phyloP scores from a whole-genome alignment of 208 protist genomes.

The Leishmania lainsoni region DNA sequence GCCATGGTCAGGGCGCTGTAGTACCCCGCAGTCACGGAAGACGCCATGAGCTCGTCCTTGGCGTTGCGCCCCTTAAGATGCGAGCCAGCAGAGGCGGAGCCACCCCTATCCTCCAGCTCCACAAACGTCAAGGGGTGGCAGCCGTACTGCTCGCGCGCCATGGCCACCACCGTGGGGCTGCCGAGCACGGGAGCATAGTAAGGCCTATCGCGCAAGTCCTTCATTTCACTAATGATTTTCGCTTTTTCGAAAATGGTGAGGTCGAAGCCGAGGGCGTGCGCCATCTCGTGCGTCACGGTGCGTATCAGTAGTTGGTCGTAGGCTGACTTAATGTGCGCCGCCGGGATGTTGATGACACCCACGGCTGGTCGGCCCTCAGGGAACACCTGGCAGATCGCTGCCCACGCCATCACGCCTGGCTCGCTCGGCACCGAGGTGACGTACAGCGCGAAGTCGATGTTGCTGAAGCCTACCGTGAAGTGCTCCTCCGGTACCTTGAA shows the following conservation, averaged over 20 bases:
- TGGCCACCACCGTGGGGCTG: conserved; percentile 33
- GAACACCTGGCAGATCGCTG: conserved; percentile 40
- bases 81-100: conserved; percentile 25
- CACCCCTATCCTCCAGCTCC: conserved; percentile 71
- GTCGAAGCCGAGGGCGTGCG: conserved; percentile 83
- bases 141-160: conserved; percentile 74
- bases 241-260: conserved; percentile 16
- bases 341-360: conserved; percentile 56
- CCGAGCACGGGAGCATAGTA: conserved; percentile 20
- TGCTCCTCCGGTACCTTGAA: conserved; percentile 26
- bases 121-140: conserved; percentile 58
- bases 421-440: conserved; percentile 39
- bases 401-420: conserved; percentile 35
- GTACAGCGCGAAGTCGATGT: conserved; percentile 72
- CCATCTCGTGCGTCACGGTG: conserved; percentile 70
- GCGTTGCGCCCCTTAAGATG: conserved; percentile 87
- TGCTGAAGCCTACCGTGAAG: conserved; percentile 36
- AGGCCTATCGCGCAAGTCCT: conserved; percentile 44
- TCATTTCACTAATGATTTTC: no score
- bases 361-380: conserved; percentile 26
- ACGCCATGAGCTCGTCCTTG: conserved; percentile 84
- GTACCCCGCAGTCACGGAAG: conserved; percentile 26
- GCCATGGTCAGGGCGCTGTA: conserved; percentile 84
- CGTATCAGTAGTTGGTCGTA: conserved; percentile 27
- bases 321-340: conserved; percentile 20